Evolutionary conservation across 495 filamentous ascomycete species (phyloP).

Genomic region (Extremus antarcticus): DNA sequence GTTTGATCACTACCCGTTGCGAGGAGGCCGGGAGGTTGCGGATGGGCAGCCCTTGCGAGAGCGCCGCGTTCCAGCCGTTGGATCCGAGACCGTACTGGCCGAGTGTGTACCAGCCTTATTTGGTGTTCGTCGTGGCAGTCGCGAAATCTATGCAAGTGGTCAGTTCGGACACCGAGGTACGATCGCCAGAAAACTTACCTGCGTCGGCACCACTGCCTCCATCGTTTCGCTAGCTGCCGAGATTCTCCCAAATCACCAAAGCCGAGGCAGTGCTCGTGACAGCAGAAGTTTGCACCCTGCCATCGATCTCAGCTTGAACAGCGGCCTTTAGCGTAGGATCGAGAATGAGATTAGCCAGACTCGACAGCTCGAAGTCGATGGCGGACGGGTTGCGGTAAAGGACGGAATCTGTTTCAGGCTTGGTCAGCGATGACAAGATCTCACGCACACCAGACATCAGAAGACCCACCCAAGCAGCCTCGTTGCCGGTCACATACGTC

Average conservation of each 20-base stretch:
- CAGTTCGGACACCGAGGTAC: background rate
- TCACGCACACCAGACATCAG: background rate
- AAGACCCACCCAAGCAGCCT: background rate
- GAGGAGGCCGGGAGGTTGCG: background rate
- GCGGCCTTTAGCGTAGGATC: background rate
- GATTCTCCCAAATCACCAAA: background rate
- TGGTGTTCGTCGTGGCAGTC: background rate
- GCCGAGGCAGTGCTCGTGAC: background rate
- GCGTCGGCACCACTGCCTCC: background rate
- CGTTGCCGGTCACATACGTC: background rate
- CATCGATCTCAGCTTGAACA: background rate
- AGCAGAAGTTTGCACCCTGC: background rate
- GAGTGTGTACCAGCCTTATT: background rate
- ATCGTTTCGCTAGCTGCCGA: background rate
- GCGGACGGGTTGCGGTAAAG: background rate
- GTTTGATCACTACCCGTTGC: background rate
- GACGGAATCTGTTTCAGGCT: background rate
- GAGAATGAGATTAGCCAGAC: background rate
- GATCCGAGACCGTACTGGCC: background rate
- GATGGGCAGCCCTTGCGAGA: background rate
- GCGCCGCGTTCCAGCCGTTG: background rate
- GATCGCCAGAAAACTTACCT: background rate
- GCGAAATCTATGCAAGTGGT: background rate
- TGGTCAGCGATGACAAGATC: background rate
- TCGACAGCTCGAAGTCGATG: background rate